Percentiles rank a stretch among this genome's conserved stretches.
Conservation (phyloP, 106 monocot species). For the Apostasia ramifera region DNA sequence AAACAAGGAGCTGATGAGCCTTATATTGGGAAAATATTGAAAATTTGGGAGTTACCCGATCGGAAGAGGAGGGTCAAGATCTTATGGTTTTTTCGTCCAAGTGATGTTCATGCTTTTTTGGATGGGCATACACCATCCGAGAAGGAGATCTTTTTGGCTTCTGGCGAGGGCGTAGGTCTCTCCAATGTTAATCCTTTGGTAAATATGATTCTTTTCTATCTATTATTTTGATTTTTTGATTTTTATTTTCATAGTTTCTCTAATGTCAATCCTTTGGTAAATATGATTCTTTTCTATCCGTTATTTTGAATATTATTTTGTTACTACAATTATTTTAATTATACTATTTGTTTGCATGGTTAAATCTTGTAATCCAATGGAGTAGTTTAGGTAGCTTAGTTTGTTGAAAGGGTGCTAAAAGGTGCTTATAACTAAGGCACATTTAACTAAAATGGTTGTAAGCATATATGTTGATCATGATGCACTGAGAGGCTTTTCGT, state of each 20-base stretch:
- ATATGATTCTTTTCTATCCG: neutral
- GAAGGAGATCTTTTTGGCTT: conserved; percentile 76
- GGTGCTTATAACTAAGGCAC: no score
- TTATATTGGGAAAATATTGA: conserved; percentile 66
- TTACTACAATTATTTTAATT: neutral
- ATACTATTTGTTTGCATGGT: no score
- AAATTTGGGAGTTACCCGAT: conserved; percentile 66
- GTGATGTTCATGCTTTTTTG: conserved; percentile 41
- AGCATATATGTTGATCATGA: no score
- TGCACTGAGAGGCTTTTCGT: no score
- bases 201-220: conserved; percentile 3
- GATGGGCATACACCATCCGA: conserved; percentile 21
- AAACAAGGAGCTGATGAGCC: conserved; percentile 40
- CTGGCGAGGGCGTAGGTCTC: conserved; percentile 54
- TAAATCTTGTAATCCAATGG: no score
- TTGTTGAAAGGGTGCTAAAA: no score
- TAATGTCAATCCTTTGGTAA: conserved; percentile 75
- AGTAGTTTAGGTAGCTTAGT: no score
- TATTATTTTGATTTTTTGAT: neutral
- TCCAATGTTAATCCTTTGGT: conserved; percentile 74
- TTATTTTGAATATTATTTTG: neutral
- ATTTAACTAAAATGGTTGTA: no score
- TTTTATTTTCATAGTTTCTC: conserved; percentile 12
- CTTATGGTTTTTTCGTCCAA: conserved; percentile 65
- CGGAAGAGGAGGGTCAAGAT: conserved; percentile 48